phyloP scores from a whole-genome alignment of 768 basidiomycete species.

The Boletus barrowsii region DNA sequence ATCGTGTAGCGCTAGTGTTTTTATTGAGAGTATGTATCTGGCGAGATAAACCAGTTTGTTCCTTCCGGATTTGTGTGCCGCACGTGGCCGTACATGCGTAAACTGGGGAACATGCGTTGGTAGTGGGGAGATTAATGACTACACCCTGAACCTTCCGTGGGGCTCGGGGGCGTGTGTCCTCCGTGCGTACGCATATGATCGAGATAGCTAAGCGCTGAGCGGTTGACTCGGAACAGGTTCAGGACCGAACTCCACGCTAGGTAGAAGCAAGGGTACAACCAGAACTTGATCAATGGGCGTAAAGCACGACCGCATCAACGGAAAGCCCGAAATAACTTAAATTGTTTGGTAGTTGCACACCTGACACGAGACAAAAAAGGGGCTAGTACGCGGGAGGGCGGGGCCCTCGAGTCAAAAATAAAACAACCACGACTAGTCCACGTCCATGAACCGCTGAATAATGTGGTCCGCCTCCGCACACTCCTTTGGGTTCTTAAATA shows the following conservation, averaged over 20 bases:
- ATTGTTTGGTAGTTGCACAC: background rate
- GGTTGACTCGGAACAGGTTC: too few species aligned
- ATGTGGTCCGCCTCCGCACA: slow-evolving; percentile 60
- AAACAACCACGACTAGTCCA: background rate
- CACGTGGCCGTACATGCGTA: background rate
- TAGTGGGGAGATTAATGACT: background rate
- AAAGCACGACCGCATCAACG: background rate
- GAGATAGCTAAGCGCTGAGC: background rate
- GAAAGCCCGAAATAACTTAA: background rate
- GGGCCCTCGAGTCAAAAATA: background rate
- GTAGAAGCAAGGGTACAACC: background rate
- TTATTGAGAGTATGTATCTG: slow-evolving; percentile 1
- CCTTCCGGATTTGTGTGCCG: background rate
- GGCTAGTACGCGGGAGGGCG: background rate
- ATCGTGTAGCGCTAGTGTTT: slow-evolving; percentile 7
- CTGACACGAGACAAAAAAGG: background rate
- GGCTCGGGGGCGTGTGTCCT: background rate
- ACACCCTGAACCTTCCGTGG: background rate
- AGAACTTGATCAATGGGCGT: background rate
- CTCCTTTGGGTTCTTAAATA: slow-evolving; percentile 68
- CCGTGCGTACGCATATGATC: background rate
- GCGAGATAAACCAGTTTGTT: background rate
- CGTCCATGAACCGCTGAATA: slow-evolving; percentile 22
- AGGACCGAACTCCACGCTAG: background rate
- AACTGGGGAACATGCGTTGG: background rate